phyloP scores from a whole-genome alignment of 2,329 filamentous ascomycete genomes.

The Cordyceps fumosorosea region DNA sequence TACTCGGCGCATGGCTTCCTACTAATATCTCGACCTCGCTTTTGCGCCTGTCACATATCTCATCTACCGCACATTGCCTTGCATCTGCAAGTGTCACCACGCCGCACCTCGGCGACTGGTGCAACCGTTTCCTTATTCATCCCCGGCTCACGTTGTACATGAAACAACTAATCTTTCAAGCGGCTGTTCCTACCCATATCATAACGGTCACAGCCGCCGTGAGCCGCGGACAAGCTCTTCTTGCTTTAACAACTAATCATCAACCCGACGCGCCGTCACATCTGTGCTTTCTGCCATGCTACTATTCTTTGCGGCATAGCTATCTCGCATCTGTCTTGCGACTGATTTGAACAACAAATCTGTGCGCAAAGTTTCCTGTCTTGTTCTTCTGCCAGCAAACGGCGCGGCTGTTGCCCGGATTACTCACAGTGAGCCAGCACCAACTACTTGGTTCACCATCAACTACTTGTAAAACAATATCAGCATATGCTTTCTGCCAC shows the following conservation, averaged over 20 bases:
- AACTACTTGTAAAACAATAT: neutral
- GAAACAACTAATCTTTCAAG: conserved; percentile 6
- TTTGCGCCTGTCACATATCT: conserved; percentile 21
- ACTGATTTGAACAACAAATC: neutral
- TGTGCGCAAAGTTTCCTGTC: neutral
- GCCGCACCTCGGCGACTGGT: neutral
- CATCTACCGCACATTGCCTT: neutral
- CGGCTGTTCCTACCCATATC: neutral
- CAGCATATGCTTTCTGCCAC: neutral
- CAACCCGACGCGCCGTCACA: neutral
- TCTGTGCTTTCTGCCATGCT: neutral
- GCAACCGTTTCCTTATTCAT: conserved; percentile 2
- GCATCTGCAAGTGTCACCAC: conserved; percentile 4
- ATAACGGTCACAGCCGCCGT: neutral
- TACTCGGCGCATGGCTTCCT: conserved; percentile 58
- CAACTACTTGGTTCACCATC: neutral
- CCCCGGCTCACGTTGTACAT: conserved; percentile 11
- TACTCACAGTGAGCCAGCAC: neutral
- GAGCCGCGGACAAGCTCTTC: neutral
- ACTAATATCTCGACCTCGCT: conserved; percentile 35
- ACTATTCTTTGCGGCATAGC: neutral
- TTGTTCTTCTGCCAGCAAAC: neutral
- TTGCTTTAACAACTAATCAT: conserved; percentile 8
- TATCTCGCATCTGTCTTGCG: neutral
- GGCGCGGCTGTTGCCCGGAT: neutral